These are phyloP conservation scores for Carex kokanica DNA, from an alignment of 176 grass and related monocot genomes.

Conservation along the genomic window DNA sequence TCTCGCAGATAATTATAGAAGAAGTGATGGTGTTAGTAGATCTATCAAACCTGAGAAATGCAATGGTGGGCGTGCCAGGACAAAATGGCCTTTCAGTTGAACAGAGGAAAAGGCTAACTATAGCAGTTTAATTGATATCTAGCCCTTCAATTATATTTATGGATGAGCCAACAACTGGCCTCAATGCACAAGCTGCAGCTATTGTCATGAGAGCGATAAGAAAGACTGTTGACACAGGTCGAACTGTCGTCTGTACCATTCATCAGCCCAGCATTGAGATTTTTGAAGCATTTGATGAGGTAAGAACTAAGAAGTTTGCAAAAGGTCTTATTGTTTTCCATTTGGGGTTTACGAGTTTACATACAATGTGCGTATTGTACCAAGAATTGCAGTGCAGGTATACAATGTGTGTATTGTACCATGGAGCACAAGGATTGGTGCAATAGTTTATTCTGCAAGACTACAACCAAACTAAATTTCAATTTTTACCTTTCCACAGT, in stretches of 20 bases:
- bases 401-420: neutral
- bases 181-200: constrained; percentile 85
- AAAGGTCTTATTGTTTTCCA: neutral
- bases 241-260: constrained; percentile 90
- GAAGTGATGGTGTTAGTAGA: constrained; percentile 91
- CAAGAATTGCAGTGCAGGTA: neutral
- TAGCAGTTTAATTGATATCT: constrained; percentile 81
- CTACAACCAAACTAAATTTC: neutral
- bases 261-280: constrained; percentile 95
- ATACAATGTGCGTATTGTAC: neutral
- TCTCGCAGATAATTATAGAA: constrained; percentile 66
- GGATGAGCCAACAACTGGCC: constrained; percentile 85
- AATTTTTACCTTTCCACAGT: constrained; percentile 40
- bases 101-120: constrained; percentile 86
- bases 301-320: constrained; percentile 23
- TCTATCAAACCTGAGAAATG: constrained; percentile 62
- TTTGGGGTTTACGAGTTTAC: neutral
- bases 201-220: constrained; percentile 91
- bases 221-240: constrained; percentile 91
- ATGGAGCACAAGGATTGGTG: neutral
- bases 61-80: constrained; percentile 66
- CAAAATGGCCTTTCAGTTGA: constrained; percentile 68
- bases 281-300: constrained; percentile 98
- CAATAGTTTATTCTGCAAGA: neutral
- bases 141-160: constrained; percentile 95